Evolutionary conservation across 768 basidiomycete species (phyloP).

Genomic region (Gloeopeniophorella convolvens): DNA sequence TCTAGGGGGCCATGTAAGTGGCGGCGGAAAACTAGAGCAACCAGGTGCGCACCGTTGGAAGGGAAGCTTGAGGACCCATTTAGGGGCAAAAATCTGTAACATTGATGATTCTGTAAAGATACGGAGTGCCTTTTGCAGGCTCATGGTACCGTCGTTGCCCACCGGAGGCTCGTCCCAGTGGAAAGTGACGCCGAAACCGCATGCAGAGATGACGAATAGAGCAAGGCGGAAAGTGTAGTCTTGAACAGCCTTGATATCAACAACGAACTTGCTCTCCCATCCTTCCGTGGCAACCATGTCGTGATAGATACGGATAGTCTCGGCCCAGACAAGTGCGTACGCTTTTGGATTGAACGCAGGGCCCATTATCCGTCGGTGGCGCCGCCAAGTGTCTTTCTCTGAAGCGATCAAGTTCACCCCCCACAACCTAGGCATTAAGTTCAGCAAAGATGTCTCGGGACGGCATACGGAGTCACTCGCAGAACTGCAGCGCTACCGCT

Average conservation of each 20-base stretch:
- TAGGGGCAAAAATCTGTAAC: not conserved
- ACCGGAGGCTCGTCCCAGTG: conserved; percentile 10
- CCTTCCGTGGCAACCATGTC: conserved; percentile 17
- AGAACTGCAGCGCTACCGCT: not conserved
- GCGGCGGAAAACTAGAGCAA: not conserved
- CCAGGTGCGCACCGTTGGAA: not conserved
- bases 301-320: conserved; percentile 18
- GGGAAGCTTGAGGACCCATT: conserved; percentile 9
- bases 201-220: conserved; percentile 20
- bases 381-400: conserved; percentile 20
- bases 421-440: conserved; percentile 9
- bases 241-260: conserved; percentile 14
- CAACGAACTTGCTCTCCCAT: conserved; percentile 7
- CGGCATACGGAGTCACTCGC: too few species aligned
- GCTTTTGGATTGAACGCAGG: conserved; percentile 23
- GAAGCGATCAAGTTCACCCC: conserved; percentile 17
- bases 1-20: not conserved
- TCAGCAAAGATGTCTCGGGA: too few species aligned
- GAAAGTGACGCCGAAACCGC: conserved; percentile 19
- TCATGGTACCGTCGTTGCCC: conserved; percentile 5
- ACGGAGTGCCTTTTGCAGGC: conserved; percentile 9
- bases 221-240: conserved; percentile 20
- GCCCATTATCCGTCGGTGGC: conserved; percentile 22
- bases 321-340: conserved; percentile 22
- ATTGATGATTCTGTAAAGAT: not conserved